Evolutionary conservation across 495 filamentous ascomycete genomes (phyloP), one percentile per base, ranked within the genome.

Genomic region (Delitschia confertaspora): DNA sequence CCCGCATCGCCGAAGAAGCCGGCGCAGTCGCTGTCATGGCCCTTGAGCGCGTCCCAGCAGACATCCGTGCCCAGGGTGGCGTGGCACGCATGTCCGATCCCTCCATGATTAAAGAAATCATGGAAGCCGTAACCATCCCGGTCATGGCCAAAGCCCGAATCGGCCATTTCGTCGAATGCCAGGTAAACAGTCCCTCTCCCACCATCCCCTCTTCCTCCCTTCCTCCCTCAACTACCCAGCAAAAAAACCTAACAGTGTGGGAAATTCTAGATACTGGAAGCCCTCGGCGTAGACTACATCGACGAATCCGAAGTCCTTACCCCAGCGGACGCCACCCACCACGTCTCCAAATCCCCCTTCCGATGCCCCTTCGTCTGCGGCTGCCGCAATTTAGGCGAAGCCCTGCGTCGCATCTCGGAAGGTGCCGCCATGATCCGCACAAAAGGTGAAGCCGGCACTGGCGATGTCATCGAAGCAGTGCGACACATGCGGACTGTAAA

Each of bases 61-160:
- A 98, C 69, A 98, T 98, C 68, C 79, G 91, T 38, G 81, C 69
- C 25, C 69, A 94, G 57, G 91, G 91, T 53, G 91, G 91, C 61
- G 91, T 98, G 13, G 87, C 89, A 2, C 80, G 91, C 62, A 98
- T 98, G 91, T 93, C 85, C 4, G 91, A 96, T 70, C 91, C 91
- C 6, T 65, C 69, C 51, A 87, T 95, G 80, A 95, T 98, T 73
- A 82, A 83, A 65, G 86, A 88, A 64, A 98, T 98, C 58, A 93
- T 95, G 81, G 78, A 74, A 5, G 77, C 88, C 23, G 91, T 98
- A n/a, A 96, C 91, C 11, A 95, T 96, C 50, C 91, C 91, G 47
- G 93, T 98, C 64, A 98, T 98, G 91, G 91, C 91, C 16, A 98
- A 98, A 70, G 91, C 89, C 13, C 80, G 91, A 63, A 98, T 98